These are phyloP conservation scores for Chlorella sp. DNA, from an alignment of 139 green algal genomes.

Conservation along the genomic window DNA sequence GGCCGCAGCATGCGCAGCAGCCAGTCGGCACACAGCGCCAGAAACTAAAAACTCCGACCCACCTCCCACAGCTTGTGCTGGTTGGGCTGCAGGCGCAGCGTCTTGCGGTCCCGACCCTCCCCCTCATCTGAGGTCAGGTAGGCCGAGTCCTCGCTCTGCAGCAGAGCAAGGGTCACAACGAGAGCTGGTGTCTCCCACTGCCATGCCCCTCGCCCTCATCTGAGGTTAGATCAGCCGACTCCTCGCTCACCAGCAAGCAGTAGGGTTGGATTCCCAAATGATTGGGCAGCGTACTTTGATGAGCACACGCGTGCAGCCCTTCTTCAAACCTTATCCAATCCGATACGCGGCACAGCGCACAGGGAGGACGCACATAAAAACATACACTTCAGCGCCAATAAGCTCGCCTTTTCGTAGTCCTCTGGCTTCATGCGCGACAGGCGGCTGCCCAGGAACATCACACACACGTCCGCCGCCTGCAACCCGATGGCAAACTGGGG, in stretches of 20 bases:
- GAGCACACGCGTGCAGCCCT: background rate
- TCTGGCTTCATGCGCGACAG: background rate
- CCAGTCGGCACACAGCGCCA: too few species aligned
- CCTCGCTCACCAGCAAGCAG: background rate
- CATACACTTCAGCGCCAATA: too few species aligned
- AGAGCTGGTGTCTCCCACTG: background rate
- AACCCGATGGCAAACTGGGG: background rate
- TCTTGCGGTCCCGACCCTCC: background rate
- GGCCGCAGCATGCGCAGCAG: background rate
- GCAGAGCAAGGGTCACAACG: background rate
- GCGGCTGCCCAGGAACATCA: conserved; percentile 16
- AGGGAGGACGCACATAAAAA: background rate
- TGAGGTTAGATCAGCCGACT: background rate
- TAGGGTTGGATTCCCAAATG: background rate
- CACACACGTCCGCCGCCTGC: conserved; percentile 2
- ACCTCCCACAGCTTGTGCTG: conserved; percentile 16
- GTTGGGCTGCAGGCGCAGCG: conserved; percentile 1
- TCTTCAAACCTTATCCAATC: too few species aligned
- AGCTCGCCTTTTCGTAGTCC: background rate
- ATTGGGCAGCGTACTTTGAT: background rate
- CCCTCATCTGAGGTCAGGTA: background rate
- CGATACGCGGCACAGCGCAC: background rate
- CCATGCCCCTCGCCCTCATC: background rate
- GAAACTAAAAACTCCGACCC: too few species aligned
- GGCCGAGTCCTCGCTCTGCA: background rate